Percentiles rank a stretch among this genome's conserved stretches.
These are phyloP conservation scores for Flaveria ramosissima DNA, from an alignment of 129 eudicot genomes.

Conservation along the genomic window DNA sequence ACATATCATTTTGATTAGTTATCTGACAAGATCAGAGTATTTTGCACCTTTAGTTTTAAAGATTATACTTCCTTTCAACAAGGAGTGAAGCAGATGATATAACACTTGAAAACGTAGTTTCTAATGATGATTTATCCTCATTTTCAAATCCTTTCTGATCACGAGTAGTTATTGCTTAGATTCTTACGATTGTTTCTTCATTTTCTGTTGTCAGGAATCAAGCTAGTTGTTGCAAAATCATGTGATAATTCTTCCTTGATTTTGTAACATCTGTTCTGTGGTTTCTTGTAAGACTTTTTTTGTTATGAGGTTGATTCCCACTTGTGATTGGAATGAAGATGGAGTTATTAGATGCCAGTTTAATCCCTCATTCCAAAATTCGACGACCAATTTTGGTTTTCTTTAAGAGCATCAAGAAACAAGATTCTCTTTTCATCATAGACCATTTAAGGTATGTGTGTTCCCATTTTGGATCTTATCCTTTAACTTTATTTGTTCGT, in stretches of 20 bases:
- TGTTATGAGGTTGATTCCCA: constrained; percentile 26
- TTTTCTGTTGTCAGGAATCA: constrained; percentile 19
- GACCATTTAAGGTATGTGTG: constrained; percentile 33
- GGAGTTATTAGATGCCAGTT: constrained; percentile 35
- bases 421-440: constrained; percentile 24
- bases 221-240: constrained; percentile 17
- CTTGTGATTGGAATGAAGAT: constrained; percentile 27
- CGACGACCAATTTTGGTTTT: constrained; percentile 25
- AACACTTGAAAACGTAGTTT: neutral
- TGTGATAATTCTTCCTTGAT: constrained; percentile 23
- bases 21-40: neutral
- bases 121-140: neutral
- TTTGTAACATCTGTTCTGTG: constrained; percentile 23
- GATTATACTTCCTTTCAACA: neutral
- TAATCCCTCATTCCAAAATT: constrained; percentile 26
- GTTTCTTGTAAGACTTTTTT: constrained; percentile 4
- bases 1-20: too few relatives aligned
- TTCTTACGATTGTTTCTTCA: neutral
- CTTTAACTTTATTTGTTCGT: neutral
- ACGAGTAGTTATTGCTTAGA: constrained; percentile 9
- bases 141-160: constrained; percentile 6
- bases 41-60: neutral
- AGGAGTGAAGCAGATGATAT: neutral
- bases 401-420: constrained; percentile 21
- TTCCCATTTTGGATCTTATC: neutral